Evolutionary conservation across 129 eudicot species (phyloP), one percentile per base, ranked within the genome.

Genomic region (Gnaphalium uliginosum): DNA sequence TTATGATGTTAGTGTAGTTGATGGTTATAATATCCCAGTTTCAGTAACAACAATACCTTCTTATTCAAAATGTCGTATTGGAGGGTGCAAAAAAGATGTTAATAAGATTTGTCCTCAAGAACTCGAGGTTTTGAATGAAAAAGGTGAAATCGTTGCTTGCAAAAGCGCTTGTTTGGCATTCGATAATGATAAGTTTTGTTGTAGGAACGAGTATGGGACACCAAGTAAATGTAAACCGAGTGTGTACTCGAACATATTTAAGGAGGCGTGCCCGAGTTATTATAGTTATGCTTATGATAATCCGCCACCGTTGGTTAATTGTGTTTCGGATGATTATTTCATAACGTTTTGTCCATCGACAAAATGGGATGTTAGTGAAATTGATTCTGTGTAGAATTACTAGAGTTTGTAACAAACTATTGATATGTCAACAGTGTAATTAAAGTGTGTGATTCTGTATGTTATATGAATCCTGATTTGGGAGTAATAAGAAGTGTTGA

Each of bases 81-180:
- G 85, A 48, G 93, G 98, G 22, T 93, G 98, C 76, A 8, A n/a
- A 1, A 82, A 78, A 66, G 77, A 93, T 72, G 18, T 88, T 77
- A 93, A 90, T 24, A 61, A 33, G 4, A 50, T 70, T 19, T 93
- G 97, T 35, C 97, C 98, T 2, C 66, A 69, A 74, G 97, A 90
- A 76, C 88, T 93, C 3, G 77, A 85, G 76, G 96, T 88, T 2
- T 14, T 67, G 85, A 86, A 87, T 33, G 78, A 74, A 0, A 21
- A 25, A 27, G 90, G 92, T 4, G 85, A 88, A 56, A 87, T 93
- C 0, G 97, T 93, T 72, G 98, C 96, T 18, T 90, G 98, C 82
- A 90, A 90, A 72, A 93, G 98, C 56, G 96, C 88, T 23, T 93
- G 97, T 59, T 81, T 93, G 82, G 98, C 96, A 39, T 93, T 83